These are phyloP conservation scores for Globisporangium alternatum DNA, from an alignment of 352 stramenopile genomes.

Conservation along the genomic window DNA sequence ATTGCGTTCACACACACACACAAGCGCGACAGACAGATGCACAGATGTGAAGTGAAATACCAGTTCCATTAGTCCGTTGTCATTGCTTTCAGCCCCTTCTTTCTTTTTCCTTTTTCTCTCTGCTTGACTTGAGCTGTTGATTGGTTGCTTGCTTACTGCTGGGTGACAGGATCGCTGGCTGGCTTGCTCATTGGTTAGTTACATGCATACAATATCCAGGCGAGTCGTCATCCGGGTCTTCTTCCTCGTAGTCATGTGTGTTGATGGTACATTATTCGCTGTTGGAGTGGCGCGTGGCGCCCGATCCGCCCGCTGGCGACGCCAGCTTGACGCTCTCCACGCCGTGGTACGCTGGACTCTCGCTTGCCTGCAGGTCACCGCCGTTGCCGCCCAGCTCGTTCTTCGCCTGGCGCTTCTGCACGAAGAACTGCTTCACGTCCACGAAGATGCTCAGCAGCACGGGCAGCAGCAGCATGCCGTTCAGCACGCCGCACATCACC, in stretches of 20 bases:
- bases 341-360: conserved; percentile 27
- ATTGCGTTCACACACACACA: background rate
- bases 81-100: background rate
- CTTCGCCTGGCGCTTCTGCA: conserved; percentile 28
- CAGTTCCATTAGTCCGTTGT: background rate
- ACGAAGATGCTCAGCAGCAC: conserved; percentile 53
- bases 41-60: conserved; percentile 1
- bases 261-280: conserved; percentile 21
- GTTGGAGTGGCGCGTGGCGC: conserved; percentile 24
- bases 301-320: conserved; percentile 14
- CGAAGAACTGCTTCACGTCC: conserved; percentile 43
- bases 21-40: background rate
- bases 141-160: background rate
- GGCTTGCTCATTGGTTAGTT: conserved; percentile 2
- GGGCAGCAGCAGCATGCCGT: conserved; percentile 66
- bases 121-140: background rate
- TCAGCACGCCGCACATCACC: conserved; percentile 78
- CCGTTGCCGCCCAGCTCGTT: conserved; percentile 8
- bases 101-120: background rate
- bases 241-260: background rate
- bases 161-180: background rate
- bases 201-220: conserved; percentile 13
- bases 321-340: conserved; percentile 18
- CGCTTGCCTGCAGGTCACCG: conserved; percentile 10
- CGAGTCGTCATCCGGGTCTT: background rate